A percentile compares a stretch with the other conserved stretches of the same genome.
These are phyloP conservation scores for Russula dissimulans DNA, from an alignment of 768 basidiomycete species.

Conservation along the genomic window DNA sequence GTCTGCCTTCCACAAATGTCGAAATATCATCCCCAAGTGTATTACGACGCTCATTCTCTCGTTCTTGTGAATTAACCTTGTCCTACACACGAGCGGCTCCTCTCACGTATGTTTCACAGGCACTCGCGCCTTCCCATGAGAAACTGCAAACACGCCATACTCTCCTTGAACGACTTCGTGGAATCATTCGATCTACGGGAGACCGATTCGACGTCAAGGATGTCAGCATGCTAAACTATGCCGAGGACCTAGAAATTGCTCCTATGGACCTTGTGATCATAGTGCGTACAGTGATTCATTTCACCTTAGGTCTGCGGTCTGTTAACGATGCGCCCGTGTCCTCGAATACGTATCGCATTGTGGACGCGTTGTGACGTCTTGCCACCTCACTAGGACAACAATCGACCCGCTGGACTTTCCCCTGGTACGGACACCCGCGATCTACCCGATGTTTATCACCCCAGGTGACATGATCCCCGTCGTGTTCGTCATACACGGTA, in stretches of 20 bases:
- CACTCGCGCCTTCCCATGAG: not conserved
- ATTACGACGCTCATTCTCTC: constrained; percentile 7
- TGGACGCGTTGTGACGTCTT: not conserved
- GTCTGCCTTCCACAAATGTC: not conserved
- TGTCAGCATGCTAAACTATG: constrained; percentile 11
- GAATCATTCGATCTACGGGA: constrained; percentile 1
- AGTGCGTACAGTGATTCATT: not conserved
- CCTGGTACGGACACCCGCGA: not conserved
- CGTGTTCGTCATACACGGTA: not conserved
- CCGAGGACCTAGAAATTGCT: constrained; percentile 11
- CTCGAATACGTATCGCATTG: not conserved
- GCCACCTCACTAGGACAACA: not conserved
- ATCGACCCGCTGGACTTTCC: not conserved
- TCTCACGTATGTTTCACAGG: not conserved
- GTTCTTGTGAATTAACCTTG: not conserved
- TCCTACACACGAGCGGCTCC: not conserved
- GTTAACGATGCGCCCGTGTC: not conserved
- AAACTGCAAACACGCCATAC: not conserved
- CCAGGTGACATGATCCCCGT: constrained; percentile 2
- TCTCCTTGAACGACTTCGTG: constrained; percentile 5
- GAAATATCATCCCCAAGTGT: constrained; percentile 7
- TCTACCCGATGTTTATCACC: constrained; percentile 12
- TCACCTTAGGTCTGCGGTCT: not conserved
- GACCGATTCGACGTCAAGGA: constrained; percentile 10
- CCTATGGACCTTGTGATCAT: constrained; percentile 14